Base-by-base conservation (phyloP, 768 basidiomycete genomes). In the Macrolepiota albuminosa region DNA sequence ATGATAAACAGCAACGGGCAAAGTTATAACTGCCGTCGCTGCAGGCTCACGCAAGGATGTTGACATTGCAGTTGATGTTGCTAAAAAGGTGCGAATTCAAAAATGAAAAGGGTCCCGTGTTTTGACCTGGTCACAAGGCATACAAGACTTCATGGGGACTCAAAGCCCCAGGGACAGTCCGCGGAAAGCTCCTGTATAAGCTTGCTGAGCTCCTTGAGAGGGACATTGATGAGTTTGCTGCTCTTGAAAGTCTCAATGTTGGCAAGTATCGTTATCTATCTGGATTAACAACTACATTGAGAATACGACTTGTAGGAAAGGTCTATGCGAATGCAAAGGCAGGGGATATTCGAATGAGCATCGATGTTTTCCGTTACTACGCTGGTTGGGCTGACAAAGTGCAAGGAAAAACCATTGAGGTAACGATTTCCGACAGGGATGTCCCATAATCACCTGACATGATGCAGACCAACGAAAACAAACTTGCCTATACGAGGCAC, bases 361-460 rank as follows among this genome's bases (percentile, higher is more conserved):
- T 84, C 57, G 76, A 69, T 31, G 75, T 76, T 51, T 71, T 92
- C 61, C 77, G 83, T 42, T 95, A 93, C 75, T 95, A 88, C 66
- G 90, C 85, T 50, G 93, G 93, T 33, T 89, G 89, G 85, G 89
- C 91, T 33, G 93, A 93, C 77, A 95, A 94, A 75, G 72, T 86
- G 56, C 75, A 78, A 3, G 90, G 88, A 10, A 83, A 89, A 69
- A 84, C 83, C 9, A 83, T 91, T 67, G 89, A 92, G 66, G 70
- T 71, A 24, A 29, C 5, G 45, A 26, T 18, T 3, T 33, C 3
- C 37, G 3, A 37, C 13, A 18, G 11, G 1, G n/a, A 14, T 4
- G 14, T 14, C 2, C 2, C 14, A 4, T 26, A 45, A 18, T 9
- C 6, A 39, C 14, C 31, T 34, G 18, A 40, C n/a, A 34, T 13